Evolutionary conservation across 495 filamentous ascomycete species (phyloP), one percentile per base, ranked within the genome.

Genomic region (Tuber indicum): DNA sequence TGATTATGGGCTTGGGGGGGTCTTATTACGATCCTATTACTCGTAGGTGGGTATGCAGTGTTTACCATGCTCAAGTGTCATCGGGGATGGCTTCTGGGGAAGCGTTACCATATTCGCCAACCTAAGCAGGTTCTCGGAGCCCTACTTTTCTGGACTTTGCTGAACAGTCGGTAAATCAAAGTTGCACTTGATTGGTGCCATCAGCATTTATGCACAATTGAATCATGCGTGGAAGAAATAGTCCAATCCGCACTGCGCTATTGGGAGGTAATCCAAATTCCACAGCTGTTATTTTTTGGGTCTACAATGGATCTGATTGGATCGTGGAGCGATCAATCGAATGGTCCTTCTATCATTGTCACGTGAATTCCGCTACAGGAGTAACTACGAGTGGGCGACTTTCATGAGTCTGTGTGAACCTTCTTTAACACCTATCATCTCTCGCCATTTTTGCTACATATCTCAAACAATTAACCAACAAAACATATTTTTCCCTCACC

Each of bases 331-430:
- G 26, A 14, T 62, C n/a, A 62, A 32, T 32, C 26, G n/a, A 62
- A 62, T 32, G 16, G n/a, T 14, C n/a, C 10, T 17, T 58, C 23
- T 26, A 12, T 26, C 52, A 14, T 26, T 36, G 26, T 66, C 58
- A 36, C 58, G 58, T 66, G 58, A 17, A 66, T 66, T 7, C 26
- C 12, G 36, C 58, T 66, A 7, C 26, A 26, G 3, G 2, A 62
- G n/a, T 17, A 66, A 19, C 58, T 17, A 19, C 58, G 58, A 16
- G 58, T 7, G 26, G 58, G 32, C 58, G 14, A 66, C 58, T 8
- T n/a, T 36, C 58, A 36, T 66, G 58, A 36, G 58, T 66, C 32
- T 66, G 58, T 66, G 58, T 66, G n/a, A n/a, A 66, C 58, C 58
- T 66, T 26, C 26, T 36, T 66, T 66, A 66, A 66, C 26, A 36